Evolutionary conservation across 495 filamentous ascomycete species (phyloP), one percentile per base, ranked within the genome.

Genomic region (Pyrenula aspistea): DNA sequence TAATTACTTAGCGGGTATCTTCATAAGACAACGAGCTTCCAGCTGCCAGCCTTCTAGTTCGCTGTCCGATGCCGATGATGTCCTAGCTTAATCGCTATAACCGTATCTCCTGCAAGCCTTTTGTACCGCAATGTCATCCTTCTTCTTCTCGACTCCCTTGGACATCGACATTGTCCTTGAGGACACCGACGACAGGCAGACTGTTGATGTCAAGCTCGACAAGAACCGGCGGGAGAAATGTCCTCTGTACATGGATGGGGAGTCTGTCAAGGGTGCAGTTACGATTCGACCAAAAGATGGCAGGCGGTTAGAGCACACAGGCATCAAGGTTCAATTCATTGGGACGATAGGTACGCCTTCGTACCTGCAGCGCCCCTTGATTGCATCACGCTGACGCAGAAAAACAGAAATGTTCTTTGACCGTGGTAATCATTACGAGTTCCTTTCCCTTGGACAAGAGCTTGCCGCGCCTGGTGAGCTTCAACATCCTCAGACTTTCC

Each of bases 301-400:
- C 59, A 96, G 96, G 75, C 81, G 94, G 63, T 73, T 99, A 66
- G 93, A 99, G 68, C 93, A 99, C 69, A 97, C 92, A 10, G 93
- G 93, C 59, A 97, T 99, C 77, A 99, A 99, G 75, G 91, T 99
- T 63, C 94, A 99, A 69, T 99, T 99, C 75, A 96, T 99, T 62
- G 93, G 93, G 63, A 94, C 92, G 55, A 99, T 99, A 77, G 92
- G 91, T 93, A 67, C 55, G 69, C 23, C 2, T 2, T 10, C 10
- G 25, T 8, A 42, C 22, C 55, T 47, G 22, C 25, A 23, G 24
- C 19, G 42, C 24, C 12, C 4, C 21, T 12, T 55, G 42, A 49
- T 55, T 56, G 21, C n/a, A 48, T 23, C 42, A 54, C 53, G 42
- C 51, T 54, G 51, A 55, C 51, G 51, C 23, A 25, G 55, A 55